Evolutionary conservation across 805 yeast genomes (phyloP), one percentile per base, ranked within the genome.

Genomic region (Pichia phayaonensis): DNA sequence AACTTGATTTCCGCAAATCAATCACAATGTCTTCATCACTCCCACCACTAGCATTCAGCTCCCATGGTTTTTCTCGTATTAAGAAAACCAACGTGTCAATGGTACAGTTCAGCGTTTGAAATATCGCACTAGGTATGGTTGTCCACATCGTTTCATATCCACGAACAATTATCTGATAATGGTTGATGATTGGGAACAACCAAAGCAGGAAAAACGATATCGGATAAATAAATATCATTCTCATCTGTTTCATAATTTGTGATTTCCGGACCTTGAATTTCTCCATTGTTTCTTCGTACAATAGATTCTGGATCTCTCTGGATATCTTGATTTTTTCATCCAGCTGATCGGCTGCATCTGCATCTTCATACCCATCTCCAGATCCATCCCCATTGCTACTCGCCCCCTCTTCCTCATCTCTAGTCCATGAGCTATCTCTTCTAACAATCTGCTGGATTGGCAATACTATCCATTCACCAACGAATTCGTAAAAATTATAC

Each of bases 41-140:
- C n/a, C n/a, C 61, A 12, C 56, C 49, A 4, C 46, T 15, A 16
- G 56, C 59, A 47, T 61, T 59, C 44, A 62, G 54, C 44, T 71
- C 71, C 95, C 95, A 88, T 1, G 96, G 96, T 52, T 72, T 75
- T 62, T 90, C 97, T 49, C 95, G 72, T 54, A 81, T 77, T 36
- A 85, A 68, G 62, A 87, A 90, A 12, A 89, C 96, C 18, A 78
- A 51, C 0, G 90, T 73, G 61, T 90, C 96, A 24, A 90, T 81
- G 26, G 82, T 72, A 45, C 96, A 90, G 65, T 84, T 84, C 58
- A 86, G 75, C 2, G 96, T 90, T 65, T 85, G 90, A 72, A 83
- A 79, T 56, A 82, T 81, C 0, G 94, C 85, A n/a, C 84, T 80
- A 49, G 84, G 67, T 47, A 79, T 75, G 47, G 78, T 75, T 40